phyloP scores from a whole-genome alignment of 768 basidiomycete genomes.

The Hydnomerulius pinastri region DNA sequence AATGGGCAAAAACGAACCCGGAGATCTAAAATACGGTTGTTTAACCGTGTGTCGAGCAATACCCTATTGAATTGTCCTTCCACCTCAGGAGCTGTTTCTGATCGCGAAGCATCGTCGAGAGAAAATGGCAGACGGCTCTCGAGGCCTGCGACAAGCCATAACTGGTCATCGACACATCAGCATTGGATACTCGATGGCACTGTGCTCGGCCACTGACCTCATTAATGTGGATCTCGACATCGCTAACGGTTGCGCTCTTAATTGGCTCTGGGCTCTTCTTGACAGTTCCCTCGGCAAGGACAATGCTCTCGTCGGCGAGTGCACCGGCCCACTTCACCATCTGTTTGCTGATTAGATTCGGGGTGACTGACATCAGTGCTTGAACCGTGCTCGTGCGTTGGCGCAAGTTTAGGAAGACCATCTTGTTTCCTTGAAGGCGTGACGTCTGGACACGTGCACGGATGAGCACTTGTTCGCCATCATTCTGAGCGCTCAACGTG shows the following conservation, averaged over 20 bases:
- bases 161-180: conserved; percentile 42
- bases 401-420: conserved; percentile 91
- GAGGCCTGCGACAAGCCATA: conserved; percentile 79
- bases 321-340: conserved; percentile 93
- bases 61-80: conserved; percentile 76
- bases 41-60: conserved; percentile 89
- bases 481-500: conserved; percentile 57
- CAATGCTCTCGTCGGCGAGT: conserved; percentile 84
- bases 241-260: conserved; percentile 85
- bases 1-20: conserved; percentile 54
- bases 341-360: conserved; percentile 86
- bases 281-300: conserved; percentile 84
- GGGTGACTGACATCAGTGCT: conserved; percentile 71
- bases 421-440: conserved; percentile 91
- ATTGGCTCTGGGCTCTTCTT: conserved; percentile 80
- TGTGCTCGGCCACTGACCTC: conserved; percentile 53
- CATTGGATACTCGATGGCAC: not conserved
- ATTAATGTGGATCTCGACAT: conserved; percentile 83
- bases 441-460: conserved; percentile 91
- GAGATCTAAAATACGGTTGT: conserved; percentile 92
- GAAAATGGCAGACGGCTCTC: conserved; percentile 86
- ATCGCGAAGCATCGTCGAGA: conserved; percentile 87
- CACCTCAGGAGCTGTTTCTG: conserved; percentile 70
- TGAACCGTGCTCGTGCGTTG: conserved; percentile 88
- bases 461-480: conserved; percentile 76